phyloP scores from a whole-genome alignment of 441 rosid genomes.

The Pelargonium citronellum region DNA sequence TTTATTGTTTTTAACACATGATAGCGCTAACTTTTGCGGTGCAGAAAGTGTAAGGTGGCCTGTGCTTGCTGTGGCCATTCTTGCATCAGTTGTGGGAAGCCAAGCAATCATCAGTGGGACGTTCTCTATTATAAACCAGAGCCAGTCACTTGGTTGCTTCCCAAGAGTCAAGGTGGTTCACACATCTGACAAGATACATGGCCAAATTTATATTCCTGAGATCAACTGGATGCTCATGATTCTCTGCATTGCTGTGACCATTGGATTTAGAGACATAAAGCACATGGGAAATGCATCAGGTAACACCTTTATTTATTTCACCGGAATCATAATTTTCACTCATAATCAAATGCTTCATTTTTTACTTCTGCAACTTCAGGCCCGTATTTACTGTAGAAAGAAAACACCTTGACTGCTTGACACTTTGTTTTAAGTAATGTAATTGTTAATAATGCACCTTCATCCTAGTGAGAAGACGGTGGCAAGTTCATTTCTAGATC shows the following conservation, averaged over 20 bases:
- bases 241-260: conserved; percentile 90
- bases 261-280: conserved; percentile 92
- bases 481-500: too few relatives aligned
- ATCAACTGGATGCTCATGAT: conserved; percentile 92
- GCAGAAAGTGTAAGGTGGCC: conserved; percentile 76
- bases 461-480: too few relatives aligned
- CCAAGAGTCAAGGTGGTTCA: conserved; percentile 93
- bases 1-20: conserved; percentile 1
- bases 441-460: too few relatives aligned
- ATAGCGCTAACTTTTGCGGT: conserved; percentile 20
- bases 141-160: conserved; percentile 92
- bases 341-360: too few relatives aligned
- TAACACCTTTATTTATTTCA: conserved; percentile 18
- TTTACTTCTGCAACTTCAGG: too few relatives aligned
- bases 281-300: conserved; percentile 96
- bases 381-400: too few relatives aligned
- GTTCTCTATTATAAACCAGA: conserved; percentile 94
- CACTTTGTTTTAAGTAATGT: too few relatives aligned
- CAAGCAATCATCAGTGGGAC: conserved; percentile 97
- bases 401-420: too few relatives aligned
- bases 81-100: conserved; percentile 97
- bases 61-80: conserved; percentile 77
- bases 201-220: conserved; percentile 96
- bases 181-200: conserved; percentile 87
- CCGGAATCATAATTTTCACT: too few relatives aligned